Conservation (phyloP, 192 early-diverging fungal species). For the Coemansia umbellata region DNA sequence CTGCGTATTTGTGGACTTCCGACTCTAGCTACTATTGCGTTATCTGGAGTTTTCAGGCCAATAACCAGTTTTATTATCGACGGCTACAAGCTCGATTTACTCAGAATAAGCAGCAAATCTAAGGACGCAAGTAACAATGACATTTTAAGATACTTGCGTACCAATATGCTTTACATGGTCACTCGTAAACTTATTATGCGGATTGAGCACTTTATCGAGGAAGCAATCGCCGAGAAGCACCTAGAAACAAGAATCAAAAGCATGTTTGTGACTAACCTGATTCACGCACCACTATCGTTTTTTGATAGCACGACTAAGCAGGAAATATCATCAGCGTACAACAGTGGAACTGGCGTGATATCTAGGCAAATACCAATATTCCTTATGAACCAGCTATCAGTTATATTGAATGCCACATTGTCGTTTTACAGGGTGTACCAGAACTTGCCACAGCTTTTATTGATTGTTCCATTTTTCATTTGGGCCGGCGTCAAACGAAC, state of each 20-base stretch:
- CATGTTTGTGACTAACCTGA: slow-evolving; percentile 9
- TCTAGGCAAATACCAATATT: slow-evolving; percentile 6
- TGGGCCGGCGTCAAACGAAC: not conserved
- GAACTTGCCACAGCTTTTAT: slow-evolving; percentile 13
- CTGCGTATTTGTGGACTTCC: slow-evolving; percentile 11
- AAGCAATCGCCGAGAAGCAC: not conserved
- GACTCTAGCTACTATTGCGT: not conserved
- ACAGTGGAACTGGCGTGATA: slow-evolving; percentile 5
- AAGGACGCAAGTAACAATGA: not conserved
- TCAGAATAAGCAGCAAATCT: not conserved
- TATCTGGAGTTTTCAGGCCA: slow-evolving; percentile 10
- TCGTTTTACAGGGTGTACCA: slow-evolving; percentile 11
- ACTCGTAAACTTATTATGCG: not conserved
- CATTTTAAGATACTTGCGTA: slow-evolving; percentile 8
- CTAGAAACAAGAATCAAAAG: not conserved
- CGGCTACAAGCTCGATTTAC: slow-evolving; percentile 3
- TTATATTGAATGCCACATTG: not conserved
- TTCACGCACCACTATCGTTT: slow-evolving; percentile 25
- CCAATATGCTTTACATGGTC: slow-evolving; percentile 1
- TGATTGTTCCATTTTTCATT: slow-evolving; percentile 8
- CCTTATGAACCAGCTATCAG: slow-evolving; percentile 3
- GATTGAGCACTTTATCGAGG: not conserved
- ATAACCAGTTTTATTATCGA: slow-evolving; percentile 1
- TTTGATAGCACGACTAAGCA: slow-evolving; percentile 19
- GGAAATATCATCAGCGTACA: slow-evolving; percentile 8